Percentiles rank a stretch among this genome's conserved stretches.
These are phyloP conservation scores for Ricinus communis DNA, from an alignment of 345 rosid species.

Conservation along the genomic window DNA sequence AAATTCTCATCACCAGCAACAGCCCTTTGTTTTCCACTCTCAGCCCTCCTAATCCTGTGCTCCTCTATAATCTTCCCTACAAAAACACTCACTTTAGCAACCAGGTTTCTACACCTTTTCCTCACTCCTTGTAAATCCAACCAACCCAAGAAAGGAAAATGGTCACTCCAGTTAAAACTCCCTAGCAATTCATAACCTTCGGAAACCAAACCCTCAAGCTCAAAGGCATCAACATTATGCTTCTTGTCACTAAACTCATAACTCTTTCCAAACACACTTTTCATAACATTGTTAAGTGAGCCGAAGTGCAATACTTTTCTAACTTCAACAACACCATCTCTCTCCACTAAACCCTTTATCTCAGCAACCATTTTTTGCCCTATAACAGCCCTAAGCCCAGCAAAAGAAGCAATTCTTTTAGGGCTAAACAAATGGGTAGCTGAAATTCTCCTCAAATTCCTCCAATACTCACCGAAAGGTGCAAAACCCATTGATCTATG, in stretches of 20 bases:
- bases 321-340: conserved; percentile 45
- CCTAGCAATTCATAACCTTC: conserved; percentile 81
- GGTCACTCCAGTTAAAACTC: conserved; percentile 81
- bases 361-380: conserved; percentile 54
- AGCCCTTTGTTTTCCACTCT: neutral
- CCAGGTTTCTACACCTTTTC: conserved; percentile 57
- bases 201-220: conserved; percentile 61
- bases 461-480: conserved; percentile 83
- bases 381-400: conserved; percentile 41
- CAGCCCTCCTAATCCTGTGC: conserved; percentile 42
- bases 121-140: conserved; percentile 79
- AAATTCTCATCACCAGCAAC: conserved; percentile 7
- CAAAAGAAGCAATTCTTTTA: conserved; percentile 47
- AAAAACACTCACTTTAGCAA: conserved; percentile 50
- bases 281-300: conserved; percentile 75
- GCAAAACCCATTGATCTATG: conserved; percentile 91
- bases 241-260: conserved; percentile 47
- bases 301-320: conserved; percentile 61
- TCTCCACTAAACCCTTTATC: conserved; percentile 26
- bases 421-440: conserved; percentile 82
- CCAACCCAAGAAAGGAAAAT: conserved; percentile 63
- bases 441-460: conserved; percentile 77
- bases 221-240: conserved; percentile 25
- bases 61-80: conserved; percentile 61
- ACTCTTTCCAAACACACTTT: conserved; percentile 62